Evolutionary conservation across 2,329 filamentous ascomycete genomes (phyloP), one percentile per base, ranked within the genome.

Genomic region (Colletotrichum sp.): DNA sequence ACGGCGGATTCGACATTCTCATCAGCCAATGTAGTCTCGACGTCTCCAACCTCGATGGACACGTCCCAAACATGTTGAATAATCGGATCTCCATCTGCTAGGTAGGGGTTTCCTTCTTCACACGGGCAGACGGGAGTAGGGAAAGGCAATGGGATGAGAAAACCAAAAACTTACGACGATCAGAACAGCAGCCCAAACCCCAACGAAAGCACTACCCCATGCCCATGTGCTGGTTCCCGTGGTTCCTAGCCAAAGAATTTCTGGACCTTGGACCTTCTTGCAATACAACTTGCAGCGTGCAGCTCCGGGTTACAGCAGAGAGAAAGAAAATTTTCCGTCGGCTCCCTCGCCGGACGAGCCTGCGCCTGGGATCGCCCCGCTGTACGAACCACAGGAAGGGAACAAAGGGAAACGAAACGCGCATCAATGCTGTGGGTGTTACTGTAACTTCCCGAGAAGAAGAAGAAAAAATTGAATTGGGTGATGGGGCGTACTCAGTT

Each of bases 311-410:
- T 67, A 39, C 68, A 72, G 61, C 67, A 70, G 18, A n/a, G 43
- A n/a, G 36, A 67, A 32, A 32, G 34, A 67, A 61, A 75, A 63
- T 67, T 71, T 75, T 72, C 72, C 68, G 68, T 66, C 68, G 68
- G 72, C 67, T 52, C 60, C 52, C 26, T 60, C 72, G 60, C 67
- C 72, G 67, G 36, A 48, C 43, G 43, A 52, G 43, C 43, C n/a
- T 52, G 43, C 43, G 48, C 32, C 55, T 39, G n/a, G n/a, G 57
- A 73, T 43, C 71, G 34, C 64, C 64, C 63, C 60, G 63, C 64
- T 32, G 10, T 7, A n/a, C 34, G 64, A 43, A 18, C 55, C 34
- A 32, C n/a, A 15, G 26, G 13, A 28, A n/a, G 66, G 15, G 24
- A 39, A 63, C 21, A 36, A 28, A 18, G 66, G 48, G 52, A 65